A percentile compares a stretch with the other conserved stretches of the same genome.
These are phyloP conservation scores for Apiospora aurea DNA, from an alignment of 2,329 filamentous ascomycete genomes.

Conservation along the genomic window DNA sequence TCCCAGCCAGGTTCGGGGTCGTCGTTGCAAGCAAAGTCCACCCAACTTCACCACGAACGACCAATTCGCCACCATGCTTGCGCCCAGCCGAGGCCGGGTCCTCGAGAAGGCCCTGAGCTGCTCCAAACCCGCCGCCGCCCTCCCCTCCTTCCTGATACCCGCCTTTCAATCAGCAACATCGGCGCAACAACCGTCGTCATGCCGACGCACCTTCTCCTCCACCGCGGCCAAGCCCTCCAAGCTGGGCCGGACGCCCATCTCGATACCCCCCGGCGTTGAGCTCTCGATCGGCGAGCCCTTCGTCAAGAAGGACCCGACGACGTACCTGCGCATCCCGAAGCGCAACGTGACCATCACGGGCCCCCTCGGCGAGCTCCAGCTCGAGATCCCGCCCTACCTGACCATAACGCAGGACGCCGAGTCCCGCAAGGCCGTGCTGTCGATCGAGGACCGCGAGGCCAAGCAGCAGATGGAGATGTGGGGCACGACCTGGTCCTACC, in stretches of 20 bases:
- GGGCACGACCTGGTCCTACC: conserved; percentile 87
- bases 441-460: conserved; percentile 70
- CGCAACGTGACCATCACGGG: conserved; percentile 79
- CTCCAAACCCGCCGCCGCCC: conserved; percentile 51
- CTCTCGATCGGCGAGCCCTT: conserved; percentile 72
- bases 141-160: conserved; percentile 77
- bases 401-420: conserved; percentile 72
- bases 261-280: conserved; percentile 84
- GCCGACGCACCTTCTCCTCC: conserved; percentile 71
- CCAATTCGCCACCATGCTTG: conserved; percentile 62
- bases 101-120: conserved; percentile 59
- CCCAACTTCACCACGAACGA: conserved; percentile 15
- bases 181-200: conserved; percentile 24
- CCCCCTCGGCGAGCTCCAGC: conserved; percentile 79
- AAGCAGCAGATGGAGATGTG: conserved; percentile 93
- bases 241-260: conserved; percentile 82
- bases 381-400: conserved; percentile 82
- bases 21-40: conserved; percentile 28
- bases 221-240: conserved; percentile 75
- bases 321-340: conserved; percentile 67
- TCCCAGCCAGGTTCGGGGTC: conserved; percentile 13
- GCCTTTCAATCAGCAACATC: conserved; percentile 63
- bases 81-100: conserved; percentile 66
- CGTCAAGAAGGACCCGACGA: conserved; percentile 60
- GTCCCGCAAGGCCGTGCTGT: conserved; percentile 69